Evolutionary conservation across 2,329 filamentous ascomycete species (phyloP).

Genomic region (Ophiostoma sp.): DNA sequence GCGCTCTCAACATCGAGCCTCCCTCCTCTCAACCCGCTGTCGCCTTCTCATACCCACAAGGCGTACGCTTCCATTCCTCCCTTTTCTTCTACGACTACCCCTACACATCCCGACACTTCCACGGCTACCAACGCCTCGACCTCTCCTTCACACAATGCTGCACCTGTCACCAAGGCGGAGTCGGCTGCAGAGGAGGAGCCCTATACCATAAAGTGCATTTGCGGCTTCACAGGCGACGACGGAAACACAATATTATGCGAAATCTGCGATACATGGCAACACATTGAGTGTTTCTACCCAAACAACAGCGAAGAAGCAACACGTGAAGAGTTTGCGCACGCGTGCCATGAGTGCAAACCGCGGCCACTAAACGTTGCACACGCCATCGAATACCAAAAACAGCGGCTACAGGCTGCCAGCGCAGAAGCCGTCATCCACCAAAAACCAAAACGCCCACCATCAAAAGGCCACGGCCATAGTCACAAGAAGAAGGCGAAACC

Average conservation of each 20-base stretch:
- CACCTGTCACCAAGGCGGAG: constrained; percentile 49
- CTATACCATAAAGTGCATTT: constrained; percentile 98
- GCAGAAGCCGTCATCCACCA: constrained; percentile 61
- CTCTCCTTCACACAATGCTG: constrained; percentile 37
- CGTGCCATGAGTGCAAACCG: constrained; percentile 85
- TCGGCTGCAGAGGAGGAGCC: constrained; percentile 70
- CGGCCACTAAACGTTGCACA: constrained; percentile 70
- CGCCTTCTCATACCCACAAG: constrained; percentile 11
- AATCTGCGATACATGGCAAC: constrained; percentile 94
- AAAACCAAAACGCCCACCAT: constrained; percentile 70
- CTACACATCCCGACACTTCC: not conserved
- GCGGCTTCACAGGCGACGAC: constrained; percentile 89
- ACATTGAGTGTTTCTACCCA: constrained; percentile 93
- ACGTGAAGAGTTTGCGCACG: constrained; percentile 73
- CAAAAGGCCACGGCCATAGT: constrained; percentile 63
- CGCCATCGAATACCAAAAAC: constrained; percentile 70
- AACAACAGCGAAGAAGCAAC: constrained; percentile 70
- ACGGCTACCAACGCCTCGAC: not conserved
- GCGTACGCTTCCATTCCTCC: constrained; percentile 17
- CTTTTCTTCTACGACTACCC: not conserved
- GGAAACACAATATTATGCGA: constrained; percentile 98
- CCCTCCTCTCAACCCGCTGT: constrained; percentile 41
- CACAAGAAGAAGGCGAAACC: constrained; percentile 89
- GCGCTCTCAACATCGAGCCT: constrained; percentile 56
- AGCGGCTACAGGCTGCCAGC: constrained; percentile 51